Evolutionary conservation across 2,329 filamentous ascomycete species (phyloP).

Genomic region (Rachicladosporium sp.): DNA sequence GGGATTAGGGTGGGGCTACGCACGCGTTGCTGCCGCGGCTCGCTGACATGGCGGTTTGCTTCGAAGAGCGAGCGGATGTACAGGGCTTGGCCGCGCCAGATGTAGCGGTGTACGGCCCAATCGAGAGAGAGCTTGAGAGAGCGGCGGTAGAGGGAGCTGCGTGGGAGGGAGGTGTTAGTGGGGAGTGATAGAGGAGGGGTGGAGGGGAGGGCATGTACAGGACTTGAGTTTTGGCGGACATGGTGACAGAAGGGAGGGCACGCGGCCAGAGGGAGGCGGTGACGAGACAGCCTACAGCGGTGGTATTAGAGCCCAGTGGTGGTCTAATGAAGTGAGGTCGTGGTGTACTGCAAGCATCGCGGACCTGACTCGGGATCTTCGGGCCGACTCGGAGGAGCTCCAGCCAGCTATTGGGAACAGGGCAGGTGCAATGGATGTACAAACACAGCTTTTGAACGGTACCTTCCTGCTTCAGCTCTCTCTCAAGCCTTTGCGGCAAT

Average conservation of each 20-base stretch:
- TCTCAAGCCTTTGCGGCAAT: constrained; percentile 6
- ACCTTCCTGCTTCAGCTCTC: no score
- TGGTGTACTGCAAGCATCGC: no score
- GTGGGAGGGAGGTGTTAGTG: constrained; percentile 15
- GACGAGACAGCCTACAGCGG: no score
- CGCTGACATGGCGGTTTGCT: constrained; percentile 72
- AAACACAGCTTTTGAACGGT: constrained; percentile 2
- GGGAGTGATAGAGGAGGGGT: constrained; percentile 1
- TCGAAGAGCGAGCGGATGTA: constrained; percentile 95
- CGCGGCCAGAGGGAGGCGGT: no score
- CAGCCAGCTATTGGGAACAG: neutral
- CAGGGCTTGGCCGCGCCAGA: constrained; percentile 85
- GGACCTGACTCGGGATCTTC: constrained; percentile 1
- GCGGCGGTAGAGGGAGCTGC: constrained; percentile 74
- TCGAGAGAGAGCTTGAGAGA: no score
- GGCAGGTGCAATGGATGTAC: constrained; percentile 1
- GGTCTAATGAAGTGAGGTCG: no score
- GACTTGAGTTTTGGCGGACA: constrained; percentile 6
- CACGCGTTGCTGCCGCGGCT: constrained; percentile 80
- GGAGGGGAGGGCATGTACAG: constrained; percentile 1
- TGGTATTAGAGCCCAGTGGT: no score
- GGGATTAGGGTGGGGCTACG: constrained; percentile 15
- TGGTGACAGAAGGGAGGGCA: no score
- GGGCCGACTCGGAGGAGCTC: constrained; percentile 5
- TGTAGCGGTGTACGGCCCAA: no score